These are phyloP conservation scores for Pichia sp. DNA, from an alignment of 1,139 yeast genomes.

Conservation along the genomic window DNA sequence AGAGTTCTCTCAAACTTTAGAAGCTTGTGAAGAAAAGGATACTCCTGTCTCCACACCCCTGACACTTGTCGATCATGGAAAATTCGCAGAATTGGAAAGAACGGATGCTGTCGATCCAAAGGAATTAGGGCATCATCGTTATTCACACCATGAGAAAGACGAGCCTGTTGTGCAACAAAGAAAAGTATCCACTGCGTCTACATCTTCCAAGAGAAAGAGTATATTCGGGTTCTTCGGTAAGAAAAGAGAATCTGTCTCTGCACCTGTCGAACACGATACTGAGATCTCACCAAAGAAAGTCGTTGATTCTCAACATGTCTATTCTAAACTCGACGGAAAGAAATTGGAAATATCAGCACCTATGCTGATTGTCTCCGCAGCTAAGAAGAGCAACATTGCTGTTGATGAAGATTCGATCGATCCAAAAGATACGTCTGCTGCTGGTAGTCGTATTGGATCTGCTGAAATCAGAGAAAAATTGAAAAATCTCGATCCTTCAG, in stretches of 20 bases:
- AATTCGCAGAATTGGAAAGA: not conserved
- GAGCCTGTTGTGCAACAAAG: not conserved
- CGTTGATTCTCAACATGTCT: too few species aligned
- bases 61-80: not conserved
- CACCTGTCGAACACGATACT: not conserved
- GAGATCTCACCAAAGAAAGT: too few species aligned
- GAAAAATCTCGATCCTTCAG: not conserved
- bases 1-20: conserved; percentile 3
- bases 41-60: not conserved
- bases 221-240: conserved; percentile 10
- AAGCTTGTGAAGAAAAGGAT: conserved; percentile 11
- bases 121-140: not conserved
- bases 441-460: not conserved
- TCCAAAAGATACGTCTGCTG: not conserved
- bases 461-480: not conserved
- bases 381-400: too few species aligned
- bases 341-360: too few species aligned
- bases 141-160: not conserved
- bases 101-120: not conserved
- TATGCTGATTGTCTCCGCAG: not conserved
- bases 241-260: not conserved
- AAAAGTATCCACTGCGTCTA: not conserved
- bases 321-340: too few species aligned
- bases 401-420: too few species aligned
- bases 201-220: conserved; percentile 8